Conservation (phyloP, 2,329 filamentous ascomycete genomes). For the Fonsecaea monophora region DNA sequence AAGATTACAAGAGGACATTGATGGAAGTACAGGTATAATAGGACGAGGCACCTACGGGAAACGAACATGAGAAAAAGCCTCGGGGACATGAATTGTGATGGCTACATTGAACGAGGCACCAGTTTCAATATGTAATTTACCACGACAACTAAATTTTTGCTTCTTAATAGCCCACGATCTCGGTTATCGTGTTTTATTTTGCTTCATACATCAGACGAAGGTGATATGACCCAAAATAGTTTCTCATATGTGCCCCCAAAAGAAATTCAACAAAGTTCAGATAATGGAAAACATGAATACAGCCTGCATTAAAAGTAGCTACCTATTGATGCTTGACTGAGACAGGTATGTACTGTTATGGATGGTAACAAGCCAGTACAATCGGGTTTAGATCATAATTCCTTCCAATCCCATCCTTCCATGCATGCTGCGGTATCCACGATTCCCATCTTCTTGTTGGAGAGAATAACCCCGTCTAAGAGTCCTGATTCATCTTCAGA, state of each 20-base stretch:
- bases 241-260: too few relatives aligned
- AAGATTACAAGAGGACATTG: background rate
- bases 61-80: conserved; percentile 28
- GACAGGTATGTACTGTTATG: background rate
- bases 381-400: background rate
- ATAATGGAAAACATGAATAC: background rate
- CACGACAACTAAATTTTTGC: background rate
- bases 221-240: too few relatives aligned
- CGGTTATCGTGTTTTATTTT: background rate
- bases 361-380: background rate
- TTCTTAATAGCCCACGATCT: background rate
- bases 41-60: conserved; percentile 26
- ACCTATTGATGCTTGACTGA: background rate
- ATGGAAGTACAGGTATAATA: conserved; percentile 21
- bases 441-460: background rate
- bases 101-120: background rate
- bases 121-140: conserved; percentile 11
- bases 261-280: too few relatives aligned
- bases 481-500: conserved; percentile 34
- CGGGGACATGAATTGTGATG: conserved; percentile 14
- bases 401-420: background rate
- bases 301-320: background rate
- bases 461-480: background rate
- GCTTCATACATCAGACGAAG: background rate
- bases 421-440: background rate